phyloP scores from a whole-genome alignment of 345 rosid species.

The Psidium guajava region DNA sequence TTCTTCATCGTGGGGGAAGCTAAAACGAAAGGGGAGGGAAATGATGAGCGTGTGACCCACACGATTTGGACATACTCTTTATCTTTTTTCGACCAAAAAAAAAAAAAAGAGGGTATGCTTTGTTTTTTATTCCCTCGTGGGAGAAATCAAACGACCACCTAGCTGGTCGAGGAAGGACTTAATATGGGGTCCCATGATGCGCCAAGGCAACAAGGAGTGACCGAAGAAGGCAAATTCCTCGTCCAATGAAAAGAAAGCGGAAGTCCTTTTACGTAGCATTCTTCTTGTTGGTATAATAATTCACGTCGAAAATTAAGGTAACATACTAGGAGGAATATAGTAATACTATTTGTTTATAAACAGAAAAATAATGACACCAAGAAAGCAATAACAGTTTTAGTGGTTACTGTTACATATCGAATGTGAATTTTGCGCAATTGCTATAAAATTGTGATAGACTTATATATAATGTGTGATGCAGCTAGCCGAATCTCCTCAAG shows the following conservation, averaged over 20 bases:
- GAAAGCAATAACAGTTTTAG: too few relatives aligned
- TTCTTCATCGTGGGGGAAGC: not conserved
- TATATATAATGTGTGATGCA: too few relatives aligned
- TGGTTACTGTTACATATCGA: too few relatives aligned
- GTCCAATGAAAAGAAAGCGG: not conserved
- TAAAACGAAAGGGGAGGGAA: not conserved
- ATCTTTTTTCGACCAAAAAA: too few relatives aligned
- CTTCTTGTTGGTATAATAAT: not conserved
- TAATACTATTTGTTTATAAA: too few relatives aligned
- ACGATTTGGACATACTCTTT: too few relatives aligned
- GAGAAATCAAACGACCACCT: not conserved
- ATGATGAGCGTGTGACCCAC: too few relatives aligned
- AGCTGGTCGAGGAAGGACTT: too few relatives aligned
- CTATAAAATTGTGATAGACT: too few relatives aligned
- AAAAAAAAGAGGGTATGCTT: not conserved
- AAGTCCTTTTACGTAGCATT: not conserved
- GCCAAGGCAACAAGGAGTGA: not conserved
- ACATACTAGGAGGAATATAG: not conserved
- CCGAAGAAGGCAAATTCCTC: not conserved
- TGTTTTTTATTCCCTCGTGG: not conserved
- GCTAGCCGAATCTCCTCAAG: too few relatives aligned
- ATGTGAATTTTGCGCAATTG: too few relatives aligned
- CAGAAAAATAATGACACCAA: not conserved
- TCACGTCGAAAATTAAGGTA: not conserved
- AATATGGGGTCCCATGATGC: not conserved